Base-by-base conservation (phyloP, 177 flowering plant species). In the Vitis hybrid region DNA sequence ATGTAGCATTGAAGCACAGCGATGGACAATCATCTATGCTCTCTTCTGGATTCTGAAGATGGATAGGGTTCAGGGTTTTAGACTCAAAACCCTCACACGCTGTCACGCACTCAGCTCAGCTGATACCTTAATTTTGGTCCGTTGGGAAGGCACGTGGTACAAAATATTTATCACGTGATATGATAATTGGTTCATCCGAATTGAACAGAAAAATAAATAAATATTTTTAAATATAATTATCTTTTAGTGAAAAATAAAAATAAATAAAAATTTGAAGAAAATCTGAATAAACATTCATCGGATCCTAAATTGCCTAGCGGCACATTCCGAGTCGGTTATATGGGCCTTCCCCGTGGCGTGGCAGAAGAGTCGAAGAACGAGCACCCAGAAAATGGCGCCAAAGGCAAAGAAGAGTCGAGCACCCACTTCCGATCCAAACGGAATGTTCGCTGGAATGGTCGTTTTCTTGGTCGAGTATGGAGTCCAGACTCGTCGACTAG, bases 401-500 rank as follows among this genome's bases (percentile, higher is more conserved):
- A 82, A 78, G 65, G 35, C 52, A 58, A 71, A 66, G 16, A 87
- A 74, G 66, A 69, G 9, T 6, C 65, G 56, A 60, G 46, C 68
- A 7, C 70, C 72, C 1, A 52, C 80, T 24, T 52, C 78, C 13
- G 88, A 86, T 55, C 79, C 88, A 6, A 11, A 78, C 2, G 95
- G 97, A 18, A 83, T 95, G 68, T 93, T 95, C 75, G 65, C 82
- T 2, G 94, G 92, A 30, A 87, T 93, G 89, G 62, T 80, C 18
- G 88, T 86, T 48, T 86, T 83, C 81, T 82, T 95, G 19, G 79
- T 89, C 49, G 85, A 79, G 24, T 70, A 49, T 27, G 88, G 86
- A 32, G 94, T 95, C 12, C 94, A 90, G 71, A 6, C 80, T 11
- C 96, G 94, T 64, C 85, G 99, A 64, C 76, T 95, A 11, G 92